phyloP scores from a whole-genome alignment of 768 basidiomycete genomes.

The Gyrodon lividus region DNA sequence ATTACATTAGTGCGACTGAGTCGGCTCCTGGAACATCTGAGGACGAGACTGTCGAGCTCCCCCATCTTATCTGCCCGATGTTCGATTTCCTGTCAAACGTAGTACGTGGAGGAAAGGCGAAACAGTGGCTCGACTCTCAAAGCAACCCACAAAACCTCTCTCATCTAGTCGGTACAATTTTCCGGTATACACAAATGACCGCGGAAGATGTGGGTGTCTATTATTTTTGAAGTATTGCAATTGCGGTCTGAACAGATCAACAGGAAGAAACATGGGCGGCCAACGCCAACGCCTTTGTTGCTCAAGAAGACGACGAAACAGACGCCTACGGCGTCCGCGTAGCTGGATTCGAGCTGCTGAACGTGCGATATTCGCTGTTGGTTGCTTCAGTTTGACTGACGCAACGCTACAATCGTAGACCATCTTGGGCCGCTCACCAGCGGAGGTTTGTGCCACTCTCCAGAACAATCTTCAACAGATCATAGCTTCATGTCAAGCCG shows the following conservation, averaged over 20 bases:
- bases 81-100: constrained; percentile 76
- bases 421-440: constrained; percentile 55
- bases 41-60: constrained; percentile 72
- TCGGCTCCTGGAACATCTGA: constrained; percentile 66
- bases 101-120: constrained; percentile 61
- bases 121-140: constrained; percentile 57
- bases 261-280: constrained; percentile 91
- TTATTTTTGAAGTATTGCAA: not conserved
- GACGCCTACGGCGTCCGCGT: constrained; percentile 79
- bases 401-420: constrained; percentile 36
- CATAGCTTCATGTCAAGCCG: constrained; percentile 55
- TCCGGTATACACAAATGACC: constrained; percentile 84
- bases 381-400: not conserved
- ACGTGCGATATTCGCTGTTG: constrained; percentile 42
- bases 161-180: constrained; percentile 51
- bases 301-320: constrained; percentile 92
- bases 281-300: constrained; percentile 89
- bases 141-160: constrained; percentile 38
- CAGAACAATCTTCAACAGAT: constrained; percentile 53
- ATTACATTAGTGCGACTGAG: constrained; percentile 57
- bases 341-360: constrained; percentile 80
- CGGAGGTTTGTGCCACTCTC: constrained; percentile 50
- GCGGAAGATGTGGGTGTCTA: constrained; percentile 70
- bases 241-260: not conserved
- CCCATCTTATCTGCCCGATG: constrained; percentile 74